A percentile compares a stretch with the other conserved stretches of the same genome.
These are phyloP conservation scores for Conticribra guillardii DNA, from an alignment of 108 stramenopile genomes.

Conservation along the genomic window DNA sequence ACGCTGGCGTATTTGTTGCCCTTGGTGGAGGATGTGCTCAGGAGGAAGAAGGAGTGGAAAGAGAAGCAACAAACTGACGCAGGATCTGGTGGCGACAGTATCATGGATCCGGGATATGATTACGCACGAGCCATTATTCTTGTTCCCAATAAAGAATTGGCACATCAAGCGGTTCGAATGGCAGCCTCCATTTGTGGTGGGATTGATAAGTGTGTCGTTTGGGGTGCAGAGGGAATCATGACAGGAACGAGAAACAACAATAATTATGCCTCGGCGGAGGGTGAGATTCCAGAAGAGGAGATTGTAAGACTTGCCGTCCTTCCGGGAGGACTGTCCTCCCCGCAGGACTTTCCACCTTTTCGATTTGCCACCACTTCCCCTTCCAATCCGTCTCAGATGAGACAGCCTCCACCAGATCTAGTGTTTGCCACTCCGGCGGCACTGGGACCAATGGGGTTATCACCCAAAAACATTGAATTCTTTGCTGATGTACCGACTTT, in stretches of 20 bases:
- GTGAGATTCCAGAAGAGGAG: conserved; percentile 45
- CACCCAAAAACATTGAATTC: conserved; percentile 86
- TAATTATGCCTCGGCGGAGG: conserved; percentile 6
- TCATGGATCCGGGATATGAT: conserved; percentile 61
- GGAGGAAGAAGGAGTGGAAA: conserved; percentile 58
- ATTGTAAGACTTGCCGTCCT: conserved; percentile 80
- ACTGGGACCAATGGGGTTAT: conserved; percentile 87
- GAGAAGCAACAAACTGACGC: conserved; percentile 9
- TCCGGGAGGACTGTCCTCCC: conserved; percentile 78
- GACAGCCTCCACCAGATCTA: conserved; percentile 83
- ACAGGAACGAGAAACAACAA: conserved; percentile 18
- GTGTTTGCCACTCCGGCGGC: conserved; percentile 94
- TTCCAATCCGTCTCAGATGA: conserved; percentile 33
- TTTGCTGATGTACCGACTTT: conserved; percentile 87
- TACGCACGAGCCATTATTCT: conserved; percentile 82
- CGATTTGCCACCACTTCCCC: conserved; percentile 55
- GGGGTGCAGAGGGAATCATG: conserved; percentile 39
- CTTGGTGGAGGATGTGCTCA: conserved; percentile 75
- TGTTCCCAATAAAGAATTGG: conserved; percentile 91
- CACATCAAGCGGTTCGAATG: conserved; percentile 88
- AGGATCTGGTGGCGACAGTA: not conserved
- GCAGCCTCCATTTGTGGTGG: conserved; percentile 75
- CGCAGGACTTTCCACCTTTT: conserved; percentile 82
- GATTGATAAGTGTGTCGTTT: conserved; percentile 39
- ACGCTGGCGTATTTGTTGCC: conserved; percentile 97